Conservation (phyloP, 2,329 filamentous ascomycete genomes). For the Neopestalotiopsis rosae region DNA sequence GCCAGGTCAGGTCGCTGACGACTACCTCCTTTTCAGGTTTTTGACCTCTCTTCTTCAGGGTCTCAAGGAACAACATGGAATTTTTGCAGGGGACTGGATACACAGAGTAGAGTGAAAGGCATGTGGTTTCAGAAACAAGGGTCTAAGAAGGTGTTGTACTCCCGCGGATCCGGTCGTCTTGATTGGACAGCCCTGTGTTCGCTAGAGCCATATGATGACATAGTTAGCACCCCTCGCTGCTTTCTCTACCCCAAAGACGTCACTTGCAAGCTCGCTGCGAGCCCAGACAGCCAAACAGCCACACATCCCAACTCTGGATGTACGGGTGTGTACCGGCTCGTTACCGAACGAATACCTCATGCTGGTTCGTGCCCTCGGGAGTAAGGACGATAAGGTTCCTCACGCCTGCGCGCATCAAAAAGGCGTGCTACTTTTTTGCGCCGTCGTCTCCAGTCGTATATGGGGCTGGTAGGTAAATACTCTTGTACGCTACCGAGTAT, state of each 20-base stretch:
- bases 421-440: no score
- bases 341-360: constrained; percentile 7
- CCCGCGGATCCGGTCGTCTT: not conserved
- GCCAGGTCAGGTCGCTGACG: not conserved
- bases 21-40: not conserved
- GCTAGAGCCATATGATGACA: constrained; percentile 17
- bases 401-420: not conserved
- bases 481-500: not conserved
- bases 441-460: not conserved
- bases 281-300: not conserved
- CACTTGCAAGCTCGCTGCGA: constrained; percentile 3
- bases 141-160: not conserved
- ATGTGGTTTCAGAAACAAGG: not conserved
- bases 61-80: not conserved
- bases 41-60: not conserved
- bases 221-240: not conserved
- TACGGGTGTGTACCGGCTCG: not conserved
- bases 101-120: not conserved
- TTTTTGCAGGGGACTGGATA: constrained; percentile 1
- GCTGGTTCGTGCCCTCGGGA: not conserved
- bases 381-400: not conserved
- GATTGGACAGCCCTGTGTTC: constrained; percentile 17
- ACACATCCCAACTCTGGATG: not conserved
- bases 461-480: no score
- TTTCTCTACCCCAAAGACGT: constrained; percentile 8